Evolutionary conservation across 345 rosid genomes (phyloP).

Genomic region (Eucalyptus polybractea): DNA sequence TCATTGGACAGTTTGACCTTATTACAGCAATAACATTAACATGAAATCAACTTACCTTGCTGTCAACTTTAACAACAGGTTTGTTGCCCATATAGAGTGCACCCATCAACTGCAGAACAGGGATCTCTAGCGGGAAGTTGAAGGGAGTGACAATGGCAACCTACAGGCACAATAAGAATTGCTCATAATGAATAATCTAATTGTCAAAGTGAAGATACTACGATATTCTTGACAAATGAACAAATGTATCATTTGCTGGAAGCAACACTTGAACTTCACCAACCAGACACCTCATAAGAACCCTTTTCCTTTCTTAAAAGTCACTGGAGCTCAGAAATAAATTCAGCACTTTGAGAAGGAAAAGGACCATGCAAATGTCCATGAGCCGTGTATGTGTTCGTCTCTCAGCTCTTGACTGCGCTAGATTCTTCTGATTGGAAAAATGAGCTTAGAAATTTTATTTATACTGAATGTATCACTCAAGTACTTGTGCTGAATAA

Average conservation of each 20-base stretch:
- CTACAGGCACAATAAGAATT: constrained; percentile 15
- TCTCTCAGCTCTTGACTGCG: neutral
- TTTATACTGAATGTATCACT: neutral
- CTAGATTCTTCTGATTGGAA: neutral
- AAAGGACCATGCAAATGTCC: neutral
- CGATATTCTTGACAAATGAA: neutral
- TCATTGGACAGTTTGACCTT: neutral
- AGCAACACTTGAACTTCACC: neutral
- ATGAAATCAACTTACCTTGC: constrained; percentile 48
- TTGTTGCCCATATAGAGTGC: constrained; percentile 98
- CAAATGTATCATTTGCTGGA: neutral
- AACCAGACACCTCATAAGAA: neutral
- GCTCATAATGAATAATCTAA: neutral
- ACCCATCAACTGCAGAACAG: constrained; percentile 94
- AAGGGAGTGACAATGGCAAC: constrained; percentile 94
- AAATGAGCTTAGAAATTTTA: neutral
- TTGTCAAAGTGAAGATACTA: neutral
- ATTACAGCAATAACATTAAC: neutral
- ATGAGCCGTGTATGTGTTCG: neutral
- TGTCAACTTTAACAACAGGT: constrained; percentile 86
- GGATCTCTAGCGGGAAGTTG: constrained; percentile 97
- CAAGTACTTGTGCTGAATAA: neutral
- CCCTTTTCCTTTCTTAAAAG: neutral
- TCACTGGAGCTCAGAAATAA: neutral
- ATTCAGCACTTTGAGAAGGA: neutral